These are phyloP conservation scores for Cystobasidiaceae sp. DNA, from an alignment of 1,284 basidiomycete genomes.

Conservation along the genomic window DNA sequence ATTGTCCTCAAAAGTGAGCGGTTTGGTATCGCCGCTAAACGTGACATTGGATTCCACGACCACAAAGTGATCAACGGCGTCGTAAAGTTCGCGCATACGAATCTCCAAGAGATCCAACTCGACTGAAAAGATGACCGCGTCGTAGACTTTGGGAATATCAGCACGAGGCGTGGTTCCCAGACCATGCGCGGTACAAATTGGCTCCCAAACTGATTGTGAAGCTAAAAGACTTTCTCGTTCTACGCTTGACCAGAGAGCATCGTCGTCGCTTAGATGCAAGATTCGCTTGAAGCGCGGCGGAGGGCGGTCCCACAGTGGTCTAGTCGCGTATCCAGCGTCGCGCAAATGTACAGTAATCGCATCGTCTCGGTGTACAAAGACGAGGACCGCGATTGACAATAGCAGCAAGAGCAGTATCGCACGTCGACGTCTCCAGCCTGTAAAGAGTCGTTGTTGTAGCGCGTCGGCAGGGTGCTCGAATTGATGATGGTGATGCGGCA, in stretches of 20 bases:
- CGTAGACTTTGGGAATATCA: constrained; percentile 14
- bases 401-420: not conserved
- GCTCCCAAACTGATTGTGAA: not conserved
- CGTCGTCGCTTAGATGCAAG: not conserved
- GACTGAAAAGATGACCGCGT: constrained; percentile 47
- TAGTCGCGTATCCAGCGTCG: constrained; percentile 16
- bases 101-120: constrained; percentile 67
- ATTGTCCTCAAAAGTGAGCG: constrained; percentile 53
- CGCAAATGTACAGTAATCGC: constrained; percentile 22
- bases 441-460: too few species aligned
- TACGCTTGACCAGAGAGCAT: not conserved
- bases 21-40: constrained; percentile 59
- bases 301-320: constrained; percentile 8
- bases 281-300: not conserved
- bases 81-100: constrained; percentile 60
- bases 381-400: not conserved
- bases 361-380: constrained; percentile 16
- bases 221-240: not conserved
- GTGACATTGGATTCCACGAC: constrained; percentile 62
- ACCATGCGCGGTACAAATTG: constrained; percentile 7
- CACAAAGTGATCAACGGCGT: constrained; percentile 60
- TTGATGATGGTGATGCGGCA: too few species aligned
- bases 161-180: not conserved
- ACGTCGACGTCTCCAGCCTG: not conserved
- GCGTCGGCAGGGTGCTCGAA: too few species aligned